Base-by-base conservation (phyloP, 345 rosid genomes). In the Cardamine chenopodiifolia region DNA sequence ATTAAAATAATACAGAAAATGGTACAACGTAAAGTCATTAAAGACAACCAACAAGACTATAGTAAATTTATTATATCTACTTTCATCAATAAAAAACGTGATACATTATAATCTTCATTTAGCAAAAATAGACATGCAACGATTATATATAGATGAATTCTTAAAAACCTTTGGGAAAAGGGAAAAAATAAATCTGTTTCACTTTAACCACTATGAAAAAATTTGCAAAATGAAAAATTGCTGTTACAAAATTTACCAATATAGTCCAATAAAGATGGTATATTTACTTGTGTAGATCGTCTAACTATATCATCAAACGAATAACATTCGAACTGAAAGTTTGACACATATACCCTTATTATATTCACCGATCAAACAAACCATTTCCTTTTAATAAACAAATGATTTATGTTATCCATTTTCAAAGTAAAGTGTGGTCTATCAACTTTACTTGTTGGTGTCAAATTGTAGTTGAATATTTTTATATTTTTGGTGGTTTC, bases 371-470 rank as follows among this genome's bases (percentile, higher is more conserved):
- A 52, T 52, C 29, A 73, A 73, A 48, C 40, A 35, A 50, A 25
- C 7, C 5, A 10, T 28, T 32, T 66, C 3, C 7, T 7, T 47
- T 49, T 49, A 5, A 5, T 18, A 35, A 55, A 53, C 7, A 68
- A 54, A 55, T 39, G 14, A 7, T 17, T 54, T 55, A 18, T 23
- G 28, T 22, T 58, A 58, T 75, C 73, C 61, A 74, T 25, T 37
- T 66, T 66, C 19, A 59, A 74, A 74, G 61, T 74, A 25, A 58
- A 66, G 62, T 59, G 66, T 59, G 48, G 54, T 68, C 45, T 66
- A 48, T 67, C 47, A 66, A n/a, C 61, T 66, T 66, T 58, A 58
- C 61, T 65, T 55, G 65, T 34, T 23, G 31, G 66, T 47, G 28
- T 47, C 17, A 37, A 45, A 29, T 22, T 59, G 1, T 47, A 32